phyloP scores from a whole-genome alignment of 768 basidiomycete genomes.

The Rhodosporidiobolus odoratus region DNA sequence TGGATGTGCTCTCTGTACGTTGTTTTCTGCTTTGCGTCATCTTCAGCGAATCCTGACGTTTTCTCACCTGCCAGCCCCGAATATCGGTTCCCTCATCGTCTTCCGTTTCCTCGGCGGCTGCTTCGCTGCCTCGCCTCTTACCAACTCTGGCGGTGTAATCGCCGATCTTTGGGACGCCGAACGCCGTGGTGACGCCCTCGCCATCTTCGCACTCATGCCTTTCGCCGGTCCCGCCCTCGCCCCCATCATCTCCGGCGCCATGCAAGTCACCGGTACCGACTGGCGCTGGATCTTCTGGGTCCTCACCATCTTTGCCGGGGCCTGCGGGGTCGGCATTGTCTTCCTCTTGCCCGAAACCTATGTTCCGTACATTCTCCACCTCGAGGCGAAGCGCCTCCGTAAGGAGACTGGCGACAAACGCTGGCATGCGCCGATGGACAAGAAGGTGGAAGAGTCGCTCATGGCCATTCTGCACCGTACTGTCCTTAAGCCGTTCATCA shows the following conservation, averaged over 20 bases:
- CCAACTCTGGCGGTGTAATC: constrained; percentile 37
- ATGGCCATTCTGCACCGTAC: constrained; percentile 23
- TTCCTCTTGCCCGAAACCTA: constrained; percentile 39
- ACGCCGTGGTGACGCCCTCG: constrained; percentile 38
- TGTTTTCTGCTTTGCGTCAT: background rate
- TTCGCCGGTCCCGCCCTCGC: constrained; percentile 39
- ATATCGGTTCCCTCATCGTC: constrained; percentile 33
- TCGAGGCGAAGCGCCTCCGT: constrained; percentile 38
- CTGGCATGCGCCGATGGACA: constrained; percentile 33
- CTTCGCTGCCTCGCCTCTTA: constrained; percentile 38
- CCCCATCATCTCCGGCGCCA: constrained; percentile 36
- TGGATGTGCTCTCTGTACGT: constrained; percentile 36
- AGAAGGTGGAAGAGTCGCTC: background rate
- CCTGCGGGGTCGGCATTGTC: constrained; percentile 35
- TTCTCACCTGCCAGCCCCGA: constrained; percentile 40
- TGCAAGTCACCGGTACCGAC: constrained; percentile 26
- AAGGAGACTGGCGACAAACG: constrained; percentile 43
- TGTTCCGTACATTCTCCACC: constrained; percentile 34
- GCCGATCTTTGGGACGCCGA: constrained; percentile 40
- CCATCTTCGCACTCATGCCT: constrained; percentile 38
- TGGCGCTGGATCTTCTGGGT: constrained; percentile 40
- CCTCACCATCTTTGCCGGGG: constrained; percentile 29
- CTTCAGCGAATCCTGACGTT: constrained; percentile 49
- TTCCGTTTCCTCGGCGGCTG: constrained; percentile 40
- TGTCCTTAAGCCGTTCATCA: constrained; percentile 40